Percentiles rank a stretch among this genome's conserved stretches.
phyloP scores from a whole-genome alignment of 768 basidiomycete genomes.

The Pleurotus salmoneostramineus region DNA sequence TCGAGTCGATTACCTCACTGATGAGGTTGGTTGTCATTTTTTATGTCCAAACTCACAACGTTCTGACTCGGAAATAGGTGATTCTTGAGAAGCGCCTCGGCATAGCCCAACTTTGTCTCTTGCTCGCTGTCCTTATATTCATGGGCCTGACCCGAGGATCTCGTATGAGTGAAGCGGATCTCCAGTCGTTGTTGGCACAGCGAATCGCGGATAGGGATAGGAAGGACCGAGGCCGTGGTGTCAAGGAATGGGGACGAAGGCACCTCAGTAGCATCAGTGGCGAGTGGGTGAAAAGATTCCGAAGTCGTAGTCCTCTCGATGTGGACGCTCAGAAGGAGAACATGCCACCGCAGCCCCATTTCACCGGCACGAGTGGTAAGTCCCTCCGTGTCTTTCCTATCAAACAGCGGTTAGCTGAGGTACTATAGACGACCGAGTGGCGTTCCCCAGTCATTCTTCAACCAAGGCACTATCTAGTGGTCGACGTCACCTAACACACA shows the following conservation, averaged over 20 bases:
- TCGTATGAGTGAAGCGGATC: slow-evolving; percentile 19
- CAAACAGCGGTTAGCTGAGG: neutral
- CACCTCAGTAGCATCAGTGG: slow-evolving; percentile 50
- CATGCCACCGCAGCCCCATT: slow-evolving; percentile 16
- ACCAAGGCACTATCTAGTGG: neutral
- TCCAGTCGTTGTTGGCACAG: slow-evolving; percentile 9
- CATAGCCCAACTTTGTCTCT: slow-evolving; percentile 80
- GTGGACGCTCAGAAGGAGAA: slow-evolving; percentile 5
- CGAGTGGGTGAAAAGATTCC: slow-evolving; percentile 42
- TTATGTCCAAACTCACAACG: neutral
- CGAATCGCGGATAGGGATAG: slow-evolving; percentile 6
- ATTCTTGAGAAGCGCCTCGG: slow-evolving; percentile 86
- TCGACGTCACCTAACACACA: neutral
- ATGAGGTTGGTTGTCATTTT: slow-evolving; percentile 56
- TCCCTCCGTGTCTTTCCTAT: slow-evolving; percentile 8
- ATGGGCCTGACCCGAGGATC: slow-evolving; percentile 84
- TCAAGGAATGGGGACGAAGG: slow-evolving; percentile 54
- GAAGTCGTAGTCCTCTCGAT: slow-evolving; percentile 18
- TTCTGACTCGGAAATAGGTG: slow-evolving; percentile 41
- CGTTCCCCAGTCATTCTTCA: slow-evolving; percentile 12
- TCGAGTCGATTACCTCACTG: slow-evolving; percentile 69
- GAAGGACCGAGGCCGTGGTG: slow-evolving; percentile 4
- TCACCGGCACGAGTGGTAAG: slow-evolving; percentile 22
- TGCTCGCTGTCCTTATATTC: slow-evolving; percentile 81
- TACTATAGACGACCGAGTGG: slow-evolving; percentile 11